phyloP scores from a whole-genome alignment of 2,329 filamentous ascomycete species.

The Claviceps purpurea region DNA sequence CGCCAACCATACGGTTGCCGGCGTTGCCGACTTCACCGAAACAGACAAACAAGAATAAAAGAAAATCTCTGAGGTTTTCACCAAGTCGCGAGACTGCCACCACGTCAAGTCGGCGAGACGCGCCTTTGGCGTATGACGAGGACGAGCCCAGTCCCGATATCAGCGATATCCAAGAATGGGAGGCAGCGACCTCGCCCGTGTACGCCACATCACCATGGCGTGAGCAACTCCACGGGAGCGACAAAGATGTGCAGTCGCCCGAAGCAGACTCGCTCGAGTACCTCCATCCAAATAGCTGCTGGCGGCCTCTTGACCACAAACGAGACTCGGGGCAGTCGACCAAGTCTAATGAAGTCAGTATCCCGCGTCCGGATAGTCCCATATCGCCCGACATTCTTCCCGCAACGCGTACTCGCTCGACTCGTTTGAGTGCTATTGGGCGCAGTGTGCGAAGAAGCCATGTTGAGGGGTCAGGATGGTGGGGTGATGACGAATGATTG shows the following conservation, averaged over 20 bases:
- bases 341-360: constrained; percentile 11
- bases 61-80: neutral
- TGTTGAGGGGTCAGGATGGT: constrained; percentile 20
- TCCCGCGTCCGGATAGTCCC: constrained; percentile 29
- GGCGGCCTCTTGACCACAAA: neutral
- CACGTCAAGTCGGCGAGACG: constrained; percentile 13
- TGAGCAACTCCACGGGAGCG: neutral
- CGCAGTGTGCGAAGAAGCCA: constrained; percentile 10
- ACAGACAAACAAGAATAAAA: neutral
- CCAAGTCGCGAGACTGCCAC: constrained; percentile 2
- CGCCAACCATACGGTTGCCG: constrained; percentile 3
- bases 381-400: constrained; percentile 22
- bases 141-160: constrained; percentile 23
- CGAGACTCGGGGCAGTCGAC: neutral
- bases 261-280: constrained; percentile 8
- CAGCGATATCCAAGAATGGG: constrained; percentile 25
- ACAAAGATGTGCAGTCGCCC: constrained; percentile 2
- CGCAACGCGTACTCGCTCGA: constrained; percentile 21
- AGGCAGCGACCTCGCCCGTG: constrained; percentile 8
- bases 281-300: constrained; percentile 3
- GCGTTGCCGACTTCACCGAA: neutral
- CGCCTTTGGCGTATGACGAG: constrained; percentile 12
- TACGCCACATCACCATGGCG: neutral
- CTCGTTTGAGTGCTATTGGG: constrained; percentile 23
- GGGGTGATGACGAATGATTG: constrained; percentile 26